phyloP scores from a whole-genome alignment of 2,329 filamentous ascomycete genomes.

The Plectosphaerella plurivora region DNA sequence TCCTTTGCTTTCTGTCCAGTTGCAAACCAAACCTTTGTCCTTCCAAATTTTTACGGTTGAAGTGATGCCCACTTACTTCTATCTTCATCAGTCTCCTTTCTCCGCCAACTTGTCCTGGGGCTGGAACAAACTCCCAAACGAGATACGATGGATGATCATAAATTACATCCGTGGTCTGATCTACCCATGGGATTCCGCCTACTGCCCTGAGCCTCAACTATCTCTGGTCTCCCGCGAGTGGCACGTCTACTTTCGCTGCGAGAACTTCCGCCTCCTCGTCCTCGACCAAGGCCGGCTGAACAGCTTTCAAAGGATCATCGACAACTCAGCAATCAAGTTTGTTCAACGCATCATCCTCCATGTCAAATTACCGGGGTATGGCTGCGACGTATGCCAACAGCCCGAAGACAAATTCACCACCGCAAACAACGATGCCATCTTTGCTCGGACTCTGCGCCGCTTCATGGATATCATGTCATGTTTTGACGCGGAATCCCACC shows the following conservation, averaged over 20 bases:
- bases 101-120: too few species aligned
- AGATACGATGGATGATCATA: neutral
- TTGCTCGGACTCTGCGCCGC: neutral
- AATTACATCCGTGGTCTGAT: neutral
- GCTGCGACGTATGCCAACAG: neutral
- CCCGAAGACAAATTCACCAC: neutral
- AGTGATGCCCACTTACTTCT: too few species aligned
- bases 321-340: neutral
- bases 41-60: too few species aligned
- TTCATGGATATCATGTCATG: neutral
- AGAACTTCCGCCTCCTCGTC: constrained; percentile 1
- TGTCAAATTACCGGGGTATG: neutral
- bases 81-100: too few species aligned
- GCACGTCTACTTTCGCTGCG: neutral
- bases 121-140: neutral
- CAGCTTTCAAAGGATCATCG: neutral
- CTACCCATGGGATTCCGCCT: too few species aligned
- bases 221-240: neutral
- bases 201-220: too few species aligned
- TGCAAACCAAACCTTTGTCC: too few species aligned
- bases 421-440: neutral
- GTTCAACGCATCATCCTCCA: neutral
- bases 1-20: too few species aligned
- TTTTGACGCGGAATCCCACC: neutral
- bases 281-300: neutral